These are phyloP conservation scores for Smithsoniella earleae DNA, from an alignment of 163 green algal genomes.

Conservation along the genomic window DNA sequence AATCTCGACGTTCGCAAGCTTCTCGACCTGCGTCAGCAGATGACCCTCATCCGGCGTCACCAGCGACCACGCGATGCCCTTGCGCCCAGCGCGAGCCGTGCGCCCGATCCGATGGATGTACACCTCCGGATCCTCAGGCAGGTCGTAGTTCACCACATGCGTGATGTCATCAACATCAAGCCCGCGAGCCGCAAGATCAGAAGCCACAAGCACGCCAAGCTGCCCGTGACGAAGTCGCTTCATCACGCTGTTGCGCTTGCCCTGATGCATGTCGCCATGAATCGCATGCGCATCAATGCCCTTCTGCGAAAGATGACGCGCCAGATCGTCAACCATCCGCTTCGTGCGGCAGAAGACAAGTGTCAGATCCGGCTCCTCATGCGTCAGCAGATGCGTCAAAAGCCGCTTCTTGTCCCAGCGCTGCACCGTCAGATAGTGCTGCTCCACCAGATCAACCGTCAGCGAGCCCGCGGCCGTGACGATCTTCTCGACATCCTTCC, in stretches of 20 bases:
- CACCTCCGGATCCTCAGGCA: conserved; percentile 53
- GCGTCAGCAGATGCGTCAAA: conserved; percentile 92
- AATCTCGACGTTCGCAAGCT: too few species aligned
- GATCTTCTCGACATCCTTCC: conserved; percentile 88
- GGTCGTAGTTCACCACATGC: conserved; percentile 84
- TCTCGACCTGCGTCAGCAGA: too few species aligned
- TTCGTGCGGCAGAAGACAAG: conserved; percentile 99
- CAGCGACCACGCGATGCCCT: conserved; percentile 54
- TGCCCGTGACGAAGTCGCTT: conserved; percentile 78
- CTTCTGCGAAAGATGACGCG: conserved; percentile 85
- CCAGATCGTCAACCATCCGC: conserved; percentile 87
- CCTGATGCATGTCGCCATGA: conserved; percentile 91
- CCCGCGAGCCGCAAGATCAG: conserved; percentile 89
- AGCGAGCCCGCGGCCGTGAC: conserved; percentile 88
- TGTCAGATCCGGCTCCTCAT: too few species aligned
- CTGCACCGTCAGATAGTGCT: conserved; percentile 87
- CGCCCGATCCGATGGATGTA: conserved; percentile 88
- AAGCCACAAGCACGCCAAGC: conserved; percentile 92
- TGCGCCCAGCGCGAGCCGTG: conserved; percentile 46
- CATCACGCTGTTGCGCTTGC: conserved; percentile 83
- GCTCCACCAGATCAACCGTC: conserved; percentile 95
- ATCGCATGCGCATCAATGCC: conserved; percentile 92
- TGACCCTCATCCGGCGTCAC: conserved; percentile 51
- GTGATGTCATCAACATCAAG: conserved; percentile 96
- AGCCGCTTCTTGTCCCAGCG: conserved; percentile 78